Percentiles rank a stretch among this genome's conserved stretches.
These are phyloP conservation scores for Nigrospora oryzae DNA, from an alignment of 2,329 filamentous ascomycete genomes.

Conservation along the genomic window DNA sequence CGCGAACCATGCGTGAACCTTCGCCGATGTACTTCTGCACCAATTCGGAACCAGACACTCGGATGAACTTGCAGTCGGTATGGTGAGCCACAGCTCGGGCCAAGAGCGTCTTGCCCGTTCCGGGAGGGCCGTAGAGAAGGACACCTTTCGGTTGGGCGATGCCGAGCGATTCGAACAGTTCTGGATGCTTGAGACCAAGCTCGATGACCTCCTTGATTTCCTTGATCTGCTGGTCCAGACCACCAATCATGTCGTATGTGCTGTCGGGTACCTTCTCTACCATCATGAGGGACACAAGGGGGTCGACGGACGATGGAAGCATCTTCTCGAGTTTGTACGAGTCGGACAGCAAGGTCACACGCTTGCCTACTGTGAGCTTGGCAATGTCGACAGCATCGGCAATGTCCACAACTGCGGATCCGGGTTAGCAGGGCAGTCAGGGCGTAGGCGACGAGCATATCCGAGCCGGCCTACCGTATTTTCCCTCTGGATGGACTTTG, in stretches of 20 bases:
- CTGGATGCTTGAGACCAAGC: slow-evolving; percentile 93
- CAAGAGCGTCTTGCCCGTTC: slow-evolving; percentile 93
- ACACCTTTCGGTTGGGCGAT: slow-evolving; percentile 98
- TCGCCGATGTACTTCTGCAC: slow-evolving; percentile 99
- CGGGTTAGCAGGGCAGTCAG: slow-evolving; percentile 11
- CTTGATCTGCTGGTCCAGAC: slow-evolving; percentile 97
- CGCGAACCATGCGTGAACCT: slow-evolving; percentile 94
- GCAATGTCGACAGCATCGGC: slow-evolving; percentile 87
- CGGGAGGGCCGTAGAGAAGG: slow-evolving; percentile 88
- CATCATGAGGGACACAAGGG: slow-evolving; percentile 99
- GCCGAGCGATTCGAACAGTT: slow-evolving; percentile 97
- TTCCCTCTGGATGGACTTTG: slow-evolving; percentile 97
- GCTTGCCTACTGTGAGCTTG: slow-evolving; percentile 96
- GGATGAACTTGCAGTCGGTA: slow-evolving; percentile 98
- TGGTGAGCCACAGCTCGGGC: slow-evolving; percentile 95
- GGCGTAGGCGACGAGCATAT: neutral
- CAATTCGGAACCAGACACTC: slow-evolving; percentile 89
- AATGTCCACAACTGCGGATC: slow-evolving; percentile 75
- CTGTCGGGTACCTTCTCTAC: slow-evolving; percentile 99
- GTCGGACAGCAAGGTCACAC: slow-evolving; percentile 91
- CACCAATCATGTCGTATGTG: slow-evolving; percentile 99
- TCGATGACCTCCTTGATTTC: slow-evolving; percentile 99
- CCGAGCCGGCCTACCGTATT: slow-evolving; percentile 69
- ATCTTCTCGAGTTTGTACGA: slow-evolving; percentile 99
- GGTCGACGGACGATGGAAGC: slow-evolving; percentile 94